Base-by-base conservation (phyloP, 2,329 filamentous ascomycete species). In the Coccinonectria pachysandricola region DNA sequence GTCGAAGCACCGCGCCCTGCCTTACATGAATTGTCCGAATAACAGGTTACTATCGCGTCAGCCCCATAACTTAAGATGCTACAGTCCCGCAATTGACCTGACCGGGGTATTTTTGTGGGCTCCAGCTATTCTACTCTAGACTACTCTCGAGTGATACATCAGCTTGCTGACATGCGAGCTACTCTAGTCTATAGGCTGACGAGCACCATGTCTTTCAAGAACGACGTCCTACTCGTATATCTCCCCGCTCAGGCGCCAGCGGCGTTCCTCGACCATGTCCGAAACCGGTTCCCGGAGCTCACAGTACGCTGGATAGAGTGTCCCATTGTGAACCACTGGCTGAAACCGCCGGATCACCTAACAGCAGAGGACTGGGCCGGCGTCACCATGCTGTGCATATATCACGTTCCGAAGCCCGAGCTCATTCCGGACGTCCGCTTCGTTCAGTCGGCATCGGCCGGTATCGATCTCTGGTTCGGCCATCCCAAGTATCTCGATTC, bases 371-470 rank as follows among this genome's bases (percentile, higher is more conserved):
- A 45, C 0, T 62, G 49, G 48, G 50, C 57, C 1, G 56, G 54
- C 12, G 57, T 60, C n/a, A 65, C 61, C 0, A 36, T 64, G 19
- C 31, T 62, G 10, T 46, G 43, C 20, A 42, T 48, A 4, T 50
- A 49, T 27, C 34, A 43, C 15, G 46, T 56, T 4, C 53, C 56
- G 2, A 45, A 42, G 0, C 35, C 42, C 2, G 45, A 48, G 14
- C 27, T 46, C 21, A 43, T 62, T 17, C 38, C 45, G 7, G 44
- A 51, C 3, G 45, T 65, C 13, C 52, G 59, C 23, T 62, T 55
- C 31, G 53, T 67, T n/a, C 64, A 68, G 44, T 35, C 62, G 14
- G 41, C 49, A 0, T 60, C 56, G 1, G 57, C 63, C 2, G 64
- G 64, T 2, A 55, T 55, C 1, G 60, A 67, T 33, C 39, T 39